Conservation (phyloP, 2,329 filamentous ascomycete species). For the Davidsoniella eucalypti region DNA sequence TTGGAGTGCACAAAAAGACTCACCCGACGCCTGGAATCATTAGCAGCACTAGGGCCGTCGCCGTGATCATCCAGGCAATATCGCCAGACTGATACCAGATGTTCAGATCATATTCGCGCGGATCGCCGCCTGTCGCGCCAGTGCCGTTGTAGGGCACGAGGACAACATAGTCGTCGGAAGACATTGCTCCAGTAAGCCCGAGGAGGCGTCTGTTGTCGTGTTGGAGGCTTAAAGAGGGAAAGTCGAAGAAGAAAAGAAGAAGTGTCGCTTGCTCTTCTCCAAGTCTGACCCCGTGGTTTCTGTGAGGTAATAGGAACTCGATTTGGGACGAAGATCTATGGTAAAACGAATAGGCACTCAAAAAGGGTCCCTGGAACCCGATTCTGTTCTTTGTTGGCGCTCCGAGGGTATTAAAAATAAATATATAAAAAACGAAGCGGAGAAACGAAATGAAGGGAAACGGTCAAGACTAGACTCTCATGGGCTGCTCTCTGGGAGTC, state of each 20-base stretch:
- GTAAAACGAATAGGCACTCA: not conserved
- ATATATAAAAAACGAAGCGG: not conserved
- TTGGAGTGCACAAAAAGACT: too few relatives aligned
- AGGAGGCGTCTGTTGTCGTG: not conserved
- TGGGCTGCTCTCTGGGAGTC: too few relatives aligned
- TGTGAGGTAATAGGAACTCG: not conserved
- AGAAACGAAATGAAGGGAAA: too few relatives aligned
- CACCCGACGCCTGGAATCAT: slow-evolving; percentile 90
- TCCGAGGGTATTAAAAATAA: too few relatives aligned
- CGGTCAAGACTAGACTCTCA: too few relatives aligned
- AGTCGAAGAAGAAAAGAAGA: not conserved
- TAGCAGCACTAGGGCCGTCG: slow-evolving; percentile 69
- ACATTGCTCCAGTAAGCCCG: slow-evolving; percentile 12
- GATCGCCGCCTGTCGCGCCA: slow-evolving; percentile 47
- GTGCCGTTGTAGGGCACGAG: slow-evolving; percentile 49
- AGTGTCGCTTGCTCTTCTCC: not conserved
- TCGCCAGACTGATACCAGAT: slow-evolving; percentile 70
- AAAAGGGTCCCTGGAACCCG: not conserved
- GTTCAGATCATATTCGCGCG: slow-evolving; percentile 53
- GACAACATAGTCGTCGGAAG: slow-evolving; percentile 25
- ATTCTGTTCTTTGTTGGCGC: too few relatives aligned
- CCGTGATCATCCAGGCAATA: slow-evolving; percentile 68
- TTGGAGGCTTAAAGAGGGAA: not conserved
- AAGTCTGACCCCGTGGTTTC: too few relatives aligned
- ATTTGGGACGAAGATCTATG: not conserved